Conservation (phyloP, 169 alveolate genomes). For the Plasmodium relictum region DNA sequence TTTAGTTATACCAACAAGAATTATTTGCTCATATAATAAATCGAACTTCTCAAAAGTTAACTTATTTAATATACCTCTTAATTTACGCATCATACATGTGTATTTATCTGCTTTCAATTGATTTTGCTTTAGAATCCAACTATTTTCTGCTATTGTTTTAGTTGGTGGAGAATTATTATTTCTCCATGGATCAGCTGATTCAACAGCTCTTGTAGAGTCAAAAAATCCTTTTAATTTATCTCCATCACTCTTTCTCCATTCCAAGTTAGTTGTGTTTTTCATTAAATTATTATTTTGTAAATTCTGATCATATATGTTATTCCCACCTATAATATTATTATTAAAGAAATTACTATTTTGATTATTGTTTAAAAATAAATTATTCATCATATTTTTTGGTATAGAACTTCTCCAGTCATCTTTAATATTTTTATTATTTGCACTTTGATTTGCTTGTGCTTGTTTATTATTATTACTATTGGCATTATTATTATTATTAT, state of each 20-base stretch:
- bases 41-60: conserved; percentile 86
- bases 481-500: neutral
- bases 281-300: conserved; percentile 3
- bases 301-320: neutral
- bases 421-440: conserved; percentile 17
- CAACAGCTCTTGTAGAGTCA: conserved; percentile 66
- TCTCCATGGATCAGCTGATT: conserved; percentile 74
- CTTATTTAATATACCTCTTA: conserved; percentile 86
- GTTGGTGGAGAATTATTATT: conserved; percentile 53
- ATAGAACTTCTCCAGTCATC: conserved; percentile 41
- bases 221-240: conserved; percentile 73
- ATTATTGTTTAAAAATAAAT: neutral
- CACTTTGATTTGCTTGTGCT: neutral
- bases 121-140: conserved; percentile 84
- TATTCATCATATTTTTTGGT: conserved; percentile 2
- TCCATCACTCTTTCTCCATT: conserved; percentile 65
- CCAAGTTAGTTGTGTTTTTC: conserved; percentile 12
- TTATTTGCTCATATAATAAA: conserved; percentile 82
- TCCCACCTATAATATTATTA: neutral
- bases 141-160: conserved; percentile 76
- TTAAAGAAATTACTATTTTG: neutral
- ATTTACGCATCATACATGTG: conserved; percentile 79
- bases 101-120: conserved; percentile 82
- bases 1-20: conserved; percentile 81
- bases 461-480: conserved; percentile 3